phyloP scores from a whole-genome alignment of 23 red algal genomes.

The Gracilaria gracilis region DNA sequence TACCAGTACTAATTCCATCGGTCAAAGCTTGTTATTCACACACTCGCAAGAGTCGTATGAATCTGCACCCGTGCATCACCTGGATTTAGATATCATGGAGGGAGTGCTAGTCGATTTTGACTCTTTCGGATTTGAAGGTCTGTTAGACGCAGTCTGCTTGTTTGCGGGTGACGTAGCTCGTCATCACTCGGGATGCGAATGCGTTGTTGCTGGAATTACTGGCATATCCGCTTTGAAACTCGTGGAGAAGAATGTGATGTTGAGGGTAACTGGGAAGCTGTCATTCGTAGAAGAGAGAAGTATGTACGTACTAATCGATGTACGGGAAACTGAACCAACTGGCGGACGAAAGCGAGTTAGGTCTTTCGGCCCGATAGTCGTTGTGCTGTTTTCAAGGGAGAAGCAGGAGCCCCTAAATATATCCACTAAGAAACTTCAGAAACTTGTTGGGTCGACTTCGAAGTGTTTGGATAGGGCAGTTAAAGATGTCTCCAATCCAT shows the following conservation, averaged over 20 bases:
- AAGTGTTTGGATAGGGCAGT: conserved; percentile 20
- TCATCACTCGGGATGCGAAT: neutral
- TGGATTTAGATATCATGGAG: neutral
- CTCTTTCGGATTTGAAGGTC: conserved; percentile 7
- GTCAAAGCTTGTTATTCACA: neutral
- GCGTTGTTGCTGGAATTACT: conserved; percentile 10
- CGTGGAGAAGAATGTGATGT: conserved; percentile 15
- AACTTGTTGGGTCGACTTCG: conserved; percentile 5
- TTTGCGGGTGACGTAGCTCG: conserved; percentile 29
- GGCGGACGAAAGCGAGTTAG: conserved; percentile 47
- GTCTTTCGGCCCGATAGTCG: conserved; percentile 48
- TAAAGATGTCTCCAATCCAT: neutral
- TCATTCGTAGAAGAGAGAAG: neutral
- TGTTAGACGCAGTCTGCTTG: conserved; percentile 54
- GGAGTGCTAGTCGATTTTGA: conserved; percentile 34
- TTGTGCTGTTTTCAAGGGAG: neutral
- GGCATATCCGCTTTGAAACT: conserved; percentile 15
- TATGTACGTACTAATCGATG: conserved; percentile 42
- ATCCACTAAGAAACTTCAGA: conserved; percentile 22
- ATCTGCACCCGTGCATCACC: neutral
- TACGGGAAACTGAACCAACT: conserved; percentile 38
- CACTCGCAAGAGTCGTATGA: neutral
- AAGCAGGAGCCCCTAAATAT: neutral
- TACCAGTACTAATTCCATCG: neutral
- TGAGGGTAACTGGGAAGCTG: neutral